These are phyloP conservation scores for Arthrinium phaeospermum DNA, from an alignment of 2,329 filamentous ascomycete species.

Conservation along the genomic window DNA sequence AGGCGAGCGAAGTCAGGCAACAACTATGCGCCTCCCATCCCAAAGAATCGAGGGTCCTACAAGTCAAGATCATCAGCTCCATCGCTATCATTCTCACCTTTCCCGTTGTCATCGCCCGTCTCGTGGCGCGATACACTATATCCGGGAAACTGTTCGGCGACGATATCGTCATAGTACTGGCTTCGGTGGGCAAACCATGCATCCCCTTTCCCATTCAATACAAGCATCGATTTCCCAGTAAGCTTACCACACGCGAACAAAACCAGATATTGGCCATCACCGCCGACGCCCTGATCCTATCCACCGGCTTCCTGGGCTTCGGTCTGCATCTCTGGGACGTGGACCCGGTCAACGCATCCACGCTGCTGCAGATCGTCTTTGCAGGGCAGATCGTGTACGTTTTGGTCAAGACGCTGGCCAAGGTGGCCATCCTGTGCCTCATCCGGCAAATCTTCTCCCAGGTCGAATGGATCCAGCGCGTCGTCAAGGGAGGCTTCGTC, in stretches of 20 bases:
- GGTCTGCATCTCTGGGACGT: constrained; percentile 33
- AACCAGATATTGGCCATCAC: constrained; percentile 24
- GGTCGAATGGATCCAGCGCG: constrained; percentile 27
- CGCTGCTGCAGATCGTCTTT: constrained; percentile 29
- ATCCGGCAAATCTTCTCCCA: constrained; percentile 29
- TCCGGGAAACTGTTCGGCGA: constrained; percentile 29
- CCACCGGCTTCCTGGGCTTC: constrained; percentile 30
- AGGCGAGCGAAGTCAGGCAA: constrained; percentile 1
- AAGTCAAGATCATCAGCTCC: constrained; percentile 24
- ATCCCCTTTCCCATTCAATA: not conserved
- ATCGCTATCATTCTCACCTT: constrained; percentile 26
- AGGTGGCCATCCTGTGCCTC: constrained; percentile 29
- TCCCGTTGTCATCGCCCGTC: constrained; percentile 27
- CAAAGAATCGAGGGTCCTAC: constrained; percentile 27
- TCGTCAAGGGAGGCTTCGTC: not conserved
- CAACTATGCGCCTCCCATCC: constrained; percentile 29
- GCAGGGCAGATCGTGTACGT: constrained; percentile 32
- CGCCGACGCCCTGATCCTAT: constrained; percentile 28
- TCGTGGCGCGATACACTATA: constrained; percentile 26
- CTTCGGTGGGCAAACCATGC: not conserved
- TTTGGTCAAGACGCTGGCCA: constrained; percentile 30
- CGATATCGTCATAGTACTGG: constrained; percentile 24
- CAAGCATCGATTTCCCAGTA: not conserved
- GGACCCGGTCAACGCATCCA: constrained; percentile 23
- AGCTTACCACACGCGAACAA: not conserved